A percentile compares a stretch with the other conserved stretches of the same genome.
Evolutionary conservation across 2,329 filamentous ascomycete species (phyloP).

Genomic region (Pleurostoma richardsiae): DNA sequence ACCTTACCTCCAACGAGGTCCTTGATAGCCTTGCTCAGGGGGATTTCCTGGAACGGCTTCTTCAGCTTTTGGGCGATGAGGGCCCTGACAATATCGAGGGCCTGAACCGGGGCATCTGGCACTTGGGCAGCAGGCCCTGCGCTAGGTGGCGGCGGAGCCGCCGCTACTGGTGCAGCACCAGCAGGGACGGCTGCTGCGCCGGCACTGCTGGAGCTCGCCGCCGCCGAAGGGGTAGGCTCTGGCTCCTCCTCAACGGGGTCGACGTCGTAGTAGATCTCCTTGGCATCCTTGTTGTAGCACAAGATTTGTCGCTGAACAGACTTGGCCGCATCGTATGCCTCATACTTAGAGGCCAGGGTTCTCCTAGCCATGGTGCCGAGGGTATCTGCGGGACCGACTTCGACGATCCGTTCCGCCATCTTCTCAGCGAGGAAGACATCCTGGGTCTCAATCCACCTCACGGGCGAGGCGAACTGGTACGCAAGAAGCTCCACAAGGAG

Average conservation of each 20-base stretch:
- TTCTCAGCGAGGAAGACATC: conserved; percentile 98
- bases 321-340: conserved; percentile 95
- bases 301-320: conserved; percentile 96
- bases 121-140: conserved; percentile 84
- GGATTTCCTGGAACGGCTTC: conserved; percentile 84
- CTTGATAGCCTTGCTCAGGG: conserved; percentile 94
- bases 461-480: conserved; percentile 98
- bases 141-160: conserved; percentile 59
- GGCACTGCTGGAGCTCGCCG: conserved; percentile 41
- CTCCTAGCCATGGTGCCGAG: conserved; percentile 96
- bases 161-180: conserved; percentile 46
- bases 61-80: conserved; percentile 97
- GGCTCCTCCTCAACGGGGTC: conserved; percentile 91
- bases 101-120: conserved; percentile 79
- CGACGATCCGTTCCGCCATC: conserved; percentile 93
- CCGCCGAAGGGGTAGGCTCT: conserved; percentile 49
- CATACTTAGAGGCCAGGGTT: conserved; percentile 93
- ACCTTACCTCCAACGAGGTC: conserved; percentile 90
- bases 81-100: conserved; percentile 82
- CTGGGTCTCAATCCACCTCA: conserved; percentile 99
- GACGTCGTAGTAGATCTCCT: conserved; percentile 99
- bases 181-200: conserved; percentile 49
- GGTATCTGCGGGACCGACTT: conserved; percentile 94
- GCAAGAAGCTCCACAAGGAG: conserved; percentile 97
- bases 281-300: conserved; percentile 98